Conservation (phyloP, 768 basidiomycete species). For the Tephrocybe sp. region DNA sequence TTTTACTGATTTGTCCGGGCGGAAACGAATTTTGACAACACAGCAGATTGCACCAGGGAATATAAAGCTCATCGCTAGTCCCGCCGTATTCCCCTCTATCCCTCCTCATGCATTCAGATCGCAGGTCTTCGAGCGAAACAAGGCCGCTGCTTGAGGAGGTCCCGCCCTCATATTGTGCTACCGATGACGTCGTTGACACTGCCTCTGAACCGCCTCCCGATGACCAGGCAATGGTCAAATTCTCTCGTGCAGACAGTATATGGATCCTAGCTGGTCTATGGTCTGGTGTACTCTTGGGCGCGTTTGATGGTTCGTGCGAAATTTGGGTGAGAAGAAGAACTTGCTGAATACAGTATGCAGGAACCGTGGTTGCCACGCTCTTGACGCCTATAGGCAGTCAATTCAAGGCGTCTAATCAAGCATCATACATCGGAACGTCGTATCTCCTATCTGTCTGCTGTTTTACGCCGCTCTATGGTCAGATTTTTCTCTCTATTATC, state of each 20-base stretch:
- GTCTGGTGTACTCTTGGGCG: conserved; percentile 82
- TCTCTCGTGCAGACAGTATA: conserved; percentile 50
- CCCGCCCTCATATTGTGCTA: conserved; percentile 45
- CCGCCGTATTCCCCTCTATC: conserved; percentile 19
- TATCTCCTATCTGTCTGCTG: conserved; percentile 88
- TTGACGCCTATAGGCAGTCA: conserved; percentile 83
- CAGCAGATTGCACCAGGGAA: conserved; percentile 20
- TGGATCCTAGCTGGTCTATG: conserved; percentile 80
- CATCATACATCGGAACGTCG: conserved; percentile 86
- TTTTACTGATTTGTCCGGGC: conserved; percentile 34
- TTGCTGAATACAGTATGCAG: conserved; percentile 31
- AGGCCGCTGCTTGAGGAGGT: conserved; percentile 53
- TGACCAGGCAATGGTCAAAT: conserved; percentile 37
- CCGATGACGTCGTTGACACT: conserved; percentile 35
- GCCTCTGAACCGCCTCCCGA: conserved; percentile 26
- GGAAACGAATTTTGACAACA: conserved; percentile 27
- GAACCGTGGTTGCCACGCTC: conserved; percentile 85
- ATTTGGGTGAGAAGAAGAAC: conserved; percentile 1
- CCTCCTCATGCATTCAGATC: conserved; percentile 43
- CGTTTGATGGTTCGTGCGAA: conserved; percentile 67
- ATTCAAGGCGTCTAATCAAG: conserved; percentile 75
- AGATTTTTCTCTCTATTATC: conserved; percentile 19
- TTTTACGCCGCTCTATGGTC: conserved; percentile 87
- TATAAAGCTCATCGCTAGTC: conserved; percentile 24
- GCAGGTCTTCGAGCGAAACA: conserved; percentile 48